phyloP scores from a whole-genome alignment of 495 filamentous ascomycete genomes.

The Neurospora intermedia region DNA sequence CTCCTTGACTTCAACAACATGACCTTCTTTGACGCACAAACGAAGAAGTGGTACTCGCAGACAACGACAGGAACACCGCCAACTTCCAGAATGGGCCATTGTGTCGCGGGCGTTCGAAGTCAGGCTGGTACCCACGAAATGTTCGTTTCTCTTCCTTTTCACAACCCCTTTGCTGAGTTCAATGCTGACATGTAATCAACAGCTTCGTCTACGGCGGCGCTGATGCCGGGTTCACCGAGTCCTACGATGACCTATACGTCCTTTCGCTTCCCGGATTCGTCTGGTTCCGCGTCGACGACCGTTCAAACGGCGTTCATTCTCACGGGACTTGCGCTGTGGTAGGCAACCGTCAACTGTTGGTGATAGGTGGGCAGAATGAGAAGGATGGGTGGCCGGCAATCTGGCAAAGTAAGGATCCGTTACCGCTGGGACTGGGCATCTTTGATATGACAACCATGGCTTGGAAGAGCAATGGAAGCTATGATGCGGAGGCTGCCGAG shows the following conservation, averaged over 20 bases:
- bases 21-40: not conserved
- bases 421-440: constrained; percentile 2
- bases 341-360: not conserved
- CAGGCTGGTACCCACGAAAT: not conserved
- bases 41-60: not conserved
- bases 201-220: not conserved
- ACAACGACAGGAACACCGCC: not conserved
- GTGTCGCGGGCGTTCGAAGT: not conserved
- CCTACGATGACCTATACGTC: not conserved
- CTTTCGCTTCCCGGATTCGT: not conserved
- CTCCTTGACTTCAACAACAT: not conserved
- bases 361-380: not conserved
- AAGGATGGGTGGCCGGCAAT: not conserved
- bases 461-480: constrained; percentile 3
- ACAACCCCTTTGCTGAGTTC: not conserved
- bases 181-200: not conserved
- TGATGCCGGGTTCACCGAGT: not conserved
- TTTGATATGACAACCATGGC: constrained; percentile 10
- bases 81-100: not conserved
- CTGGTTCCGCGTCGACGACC: not conserved
- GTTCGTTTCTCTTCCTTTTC: not conserved
- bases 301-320: not conserved
- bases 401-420: not conserved
- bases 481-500: constrained; percentile 1
- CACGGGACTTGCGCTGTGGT: not conserved